Percentiles rank a stretch among this genome's conserved stretches.
phyloP scores from a whole-genome alignment of 2,329 filamentous ascomycete genomes.

The Xylariomycetidae sp. region DNA sequence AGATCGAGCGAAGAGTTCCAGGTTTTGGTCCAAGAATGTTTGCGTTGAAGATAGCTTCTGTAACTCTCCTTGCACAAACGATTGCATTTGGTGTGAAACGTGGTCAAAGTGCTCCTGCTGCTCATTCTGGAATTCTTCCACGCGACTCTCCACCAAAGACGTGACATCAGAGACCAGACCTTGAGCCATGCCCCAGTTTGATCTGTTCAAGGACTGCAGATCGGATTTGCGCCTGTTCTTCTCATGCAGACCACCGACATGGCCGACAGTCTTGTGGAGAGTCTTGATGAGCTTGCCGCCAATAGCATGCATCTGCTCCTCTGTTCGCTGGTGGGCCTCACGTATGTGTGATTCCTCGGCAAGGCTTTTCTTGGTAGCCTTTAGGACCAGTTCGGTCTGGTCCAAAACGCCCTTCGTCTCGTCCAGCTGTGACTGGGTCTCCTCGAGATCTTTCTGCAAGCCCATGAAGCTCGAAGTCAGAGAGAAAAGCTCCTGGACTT shows the following conservation, averaged over 20 bases:
- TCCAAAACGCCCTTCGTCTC: slow-evolving; percentile 76
- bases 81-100: slow-evolving; percentile 66
- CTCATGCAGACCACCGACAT: slow-evolving; percentile 75
- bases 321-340: slow-evolving; percentile 80
- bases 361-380: slow-evolving; percentile 68
- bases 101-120: slow-evolving; percentile 65
- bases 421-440: slow-evolving; percentile 64
- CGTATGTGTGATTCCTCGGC: slow-evolving; percentile 74
- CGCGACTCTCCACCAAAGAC: slow-evolving; percentile 65
- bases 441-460: slow-evolving; percentile 84
- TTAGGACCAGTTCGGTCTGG: slow-evolving; percentile 79
- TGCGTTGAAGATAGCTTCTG: slow-evolving; percentile 65
- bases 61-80: slow-evolving; percentile 71
- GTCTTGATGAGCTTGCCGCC: slow-evolving; percentile 73
- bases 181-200: slow-evolving; percentile 72
- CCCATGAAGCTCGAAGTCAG: slow-evolving; percentile 82
- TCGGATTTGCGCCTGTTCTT: slow-evolving; percentile 85
- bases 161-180: slow-evolving; percentile 72
- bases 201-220: slow-evolving; percentile 72
- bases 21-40: slow-evolving; percentile 62
- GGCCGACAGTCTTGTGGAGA: slow-evolving; percentile 68
- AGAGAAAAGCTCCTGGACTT: slow-evolving; percentile 84
- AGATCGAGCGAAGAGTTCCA: slow-evolving; percentile 60
- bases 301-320: slow-evolving; percentile 66
- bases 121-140: slow-evolving; percentile 64